Evolutionary conservation across 1,284 basidiomycete species (phyloP).

Genomic region (Irpex rosettiformis): DNA sequence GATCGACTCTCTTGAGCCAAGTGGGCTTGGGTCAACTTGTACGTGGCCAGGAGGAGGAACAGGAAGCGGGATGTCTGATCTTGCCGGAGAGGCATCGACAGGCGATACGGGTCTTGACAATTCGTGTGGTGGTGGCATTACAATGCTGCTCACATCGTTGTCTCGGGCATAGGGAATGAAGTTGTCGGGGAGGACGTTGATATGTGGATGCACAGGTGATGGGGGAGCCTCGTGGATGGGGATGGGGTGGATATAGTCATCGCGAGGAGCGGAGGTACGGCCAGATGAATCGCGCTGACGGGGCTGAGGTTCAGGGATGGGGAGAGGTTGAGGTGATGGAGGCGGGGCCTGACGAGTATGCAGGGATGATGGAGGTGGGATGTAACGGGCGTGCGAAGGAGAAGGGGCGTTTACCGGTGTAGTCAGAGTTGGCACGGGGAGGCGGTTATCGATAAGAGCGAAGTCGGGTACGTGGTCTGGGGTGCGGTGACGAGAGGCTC

Average conservation of each 20-base stretch:
- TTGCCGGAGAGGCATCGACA: constrained; percentile 4
- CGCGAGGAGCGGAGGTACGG: too few species aligned
- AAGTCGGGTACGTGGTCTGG: constrained; percentile 19
- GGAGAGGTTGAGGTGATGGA: constrained; percentile 13
- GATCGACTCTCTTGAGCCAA: not conserved
- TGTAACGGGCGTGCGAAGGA: constrained; percentile 17
- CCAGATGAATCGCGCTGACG: not conserved
- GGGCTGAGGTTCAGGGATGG: constrained; percentile 9
- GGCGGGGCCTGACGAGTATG: too few species aligned
- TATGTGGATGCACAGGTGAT: constrained; percentile 22
- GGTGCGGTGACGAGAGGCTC: not conserved
- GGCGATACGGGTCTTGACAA: constrained; percentile 27
- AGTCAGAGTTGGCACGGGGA: constrained; percentile 30
- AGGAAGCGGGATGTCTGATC: constrained; percentile 5
- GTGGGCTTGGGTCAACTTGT: too few species aligned
- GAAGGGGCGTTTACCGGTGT: constrained; percentile 22
- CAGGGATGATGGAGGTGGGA: constrained; percentile 11
- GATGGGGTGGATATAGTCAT: constrained; percentile 27
- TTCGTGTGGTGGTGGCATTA: constrained; percentile 37
- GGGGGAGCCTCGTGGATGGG: constrained; percentile 28
- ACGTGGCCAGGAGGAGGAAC: not conserved
- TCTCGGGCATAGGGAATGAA: constrained; percentile 38
- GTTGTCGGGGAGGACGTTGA: constrained; percentile 31
- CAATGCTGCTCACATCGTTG: constrained; percentile 22
- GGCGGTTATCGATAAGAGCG: constrained; percentile 22